These are phyloP conservation scores for Suillus cothurnatus DNA, from an alignment of 768 basidiomycete species.

Conservation along the genomic window DNA sequence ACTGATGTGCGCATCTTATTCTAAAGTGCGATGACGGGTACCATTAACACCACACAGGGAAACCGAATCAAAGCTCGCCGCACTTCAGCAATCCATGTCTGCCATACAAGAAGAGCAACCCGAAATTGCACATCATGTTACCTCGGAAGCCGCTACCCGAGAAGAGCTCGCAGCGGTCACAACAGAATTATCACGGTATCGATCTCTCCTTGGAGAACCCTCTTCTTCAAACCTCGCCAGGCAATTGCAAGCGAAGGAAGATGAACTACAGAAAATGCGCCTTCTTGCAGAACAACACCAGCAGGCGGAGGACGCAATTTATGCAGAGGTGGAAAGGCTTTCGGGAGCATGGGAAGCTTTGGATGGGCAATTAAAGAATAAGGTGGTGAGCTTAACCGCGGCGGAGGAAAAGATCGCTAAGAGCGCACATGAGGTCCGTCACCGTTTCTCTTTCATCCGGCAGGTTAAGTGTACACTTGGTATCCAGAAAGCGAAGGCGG, in stretches of 20 bases:
- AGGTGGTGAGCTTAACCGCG: slow-evolving; percentile 77
- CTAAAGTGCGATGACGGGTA: background rate
- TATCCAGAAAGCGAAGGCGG: slow-evolving; percentile 87
- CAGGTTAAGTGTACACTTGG: background rate
- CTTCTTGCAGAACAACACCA: slow-evolving; percentile 62
- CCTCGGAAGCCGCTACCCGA: slow-evolving; percentile 51
- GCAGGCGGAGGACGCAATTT: slow-evolving; percentile 76
- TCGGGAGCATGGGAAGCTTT: slow-evolving; percentile 86
- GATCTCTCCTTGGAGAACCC: slow-evolving; percentile 62
- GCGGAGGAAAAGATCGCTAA: slow-evolving; percentile 76
- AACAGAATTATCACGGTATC: slow-evolving; percentile 60
- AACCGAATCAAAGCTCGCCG: slow-evolving; percentile 50
- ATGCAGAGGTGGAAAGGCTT: slow-evolving; percentile 82
- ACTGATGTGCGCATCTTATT: slow-evolving; percentile 48
- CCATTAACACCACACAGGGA: slow-evolving; percentile 41
- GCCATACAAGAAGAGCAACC: slow-evolving; percentile 50
- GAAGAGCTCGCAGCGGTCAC: slow-evolving; percentile 48
- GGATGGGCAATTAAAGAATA: slow-evolving; percentile 79
- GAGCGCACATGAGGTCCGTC: slow-evolving; percentile 65
- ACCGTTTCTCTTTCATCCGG: background rate
- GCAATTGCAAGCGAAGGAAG: slow-evolving; percentile 65
- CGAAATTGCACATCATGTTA: slow-evolving; percentile 52
- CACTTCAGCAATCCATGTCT: slow-evolving; percentile 54
- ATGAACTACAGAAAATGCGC: slow-evolving; percentile 62
- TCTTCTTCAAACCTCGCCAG: slow-evolving; percentile 58